Conservation (phyloP, 129 eudicot genomes). For the Artemisia tridentata region DNA sequence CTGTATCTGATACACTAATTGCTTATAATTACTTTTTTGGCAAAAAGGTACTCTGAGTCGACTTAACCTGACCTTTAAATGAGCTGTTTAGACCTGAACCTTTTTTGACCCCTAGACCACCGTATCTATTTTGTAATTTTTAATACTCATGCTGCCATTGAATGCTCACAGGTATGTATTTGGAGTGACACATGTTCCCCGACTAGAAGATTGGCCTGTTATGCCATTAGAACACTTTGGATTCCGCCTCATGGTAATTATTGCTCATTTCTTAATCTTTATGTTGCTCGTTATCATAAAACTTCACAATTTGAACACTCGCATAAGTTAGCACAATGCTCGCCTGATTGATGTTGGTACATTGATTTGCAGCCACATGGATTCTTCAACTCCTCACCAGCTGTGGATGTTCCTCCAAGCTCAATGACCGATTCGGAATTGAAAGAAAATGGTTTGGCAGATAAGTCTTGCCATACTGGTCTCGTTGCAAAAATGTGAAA, state of each 20-base stretch:
- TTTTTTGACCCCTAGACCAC: too few relatives aligned
- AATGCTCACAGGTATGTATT: slow-evolving; percentile 58
- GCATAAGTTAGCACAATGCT: not conserved
- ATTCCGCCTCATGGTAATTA: slow-evolving; percentile 57
- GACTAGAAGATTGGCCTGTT: slow-evolving; percentile 77
- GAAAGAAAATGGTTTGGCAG: slow-evolving; percentile 52
- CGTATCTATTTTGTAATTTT: too few relatives aligned
- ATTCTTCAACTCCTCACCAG: slow-evolving; percentile 72
- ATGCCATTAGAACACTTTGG: slow-evolving; percentile 80
- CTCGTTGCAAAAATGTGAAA: slow-evolving; percentile 53
- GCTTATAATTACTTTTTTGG: too few relatives aligned
- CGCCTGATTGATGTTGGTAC: slow-evolving; percentile 3
- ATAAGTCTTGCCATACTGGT: slow-evolving; percentile 45
- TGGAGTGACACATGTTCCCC: slow-evolving; percentile 71
- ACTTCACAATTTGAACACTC: not conserved
- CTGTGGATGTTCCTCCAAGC: slow-evolving; percentile 66
- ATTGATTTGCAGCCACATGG: slow-evolving; percentile 66
- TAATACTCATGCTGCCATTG: not conserved
- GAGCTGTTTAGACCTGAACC: too few relatives aligned
- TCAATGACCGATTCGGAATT: slow-evolving; percentile 40
- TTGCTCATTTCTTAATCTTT: not conserved
- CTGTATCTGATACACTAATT: too few relatives aligned
- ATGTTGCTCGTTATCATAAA: not conserved
- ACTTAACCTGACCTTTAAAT: too few relatives aligned
- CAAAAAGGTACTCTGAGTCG: too few relatives aligned